These are phyloP conservation scores for Septoria petroselini DNA, from an alignment of 2,329 filamentous ascomycete genomes.

Conservation along the genomic window DNA sequence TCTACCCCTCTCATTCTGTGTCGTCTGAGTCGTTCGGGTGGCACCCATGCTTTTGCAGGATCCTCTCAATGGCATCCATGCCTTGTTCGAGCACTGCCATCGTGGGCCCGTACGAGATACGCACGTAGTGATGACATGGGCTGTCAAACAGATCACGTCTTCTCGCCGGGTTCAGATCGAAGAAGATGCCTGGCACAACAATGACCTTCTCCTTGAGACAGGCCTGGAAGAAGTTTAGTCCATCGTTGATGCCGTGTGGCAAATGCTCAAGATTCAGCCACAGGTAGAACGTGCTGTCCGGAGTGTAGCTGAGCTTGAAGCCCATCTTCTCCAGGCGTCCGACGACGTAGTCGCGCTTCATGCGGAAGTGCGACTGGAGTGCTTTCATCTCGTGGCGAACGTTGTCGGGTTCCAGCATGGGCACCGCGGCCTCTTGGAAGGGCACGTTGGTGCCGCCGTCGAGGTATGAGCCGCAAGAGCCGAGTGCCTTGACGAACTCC, in stretches of 20 bases:
- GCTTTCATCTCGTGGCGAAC: constrained; percentile 85
- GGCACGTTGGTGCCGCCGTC: constrained; percentile 93
- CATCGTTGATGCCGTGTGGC: constrained; percentile 81
- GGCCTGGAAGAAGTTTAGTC: constrained; percentile 94
- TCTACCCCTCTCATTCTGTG: too few species aligned
- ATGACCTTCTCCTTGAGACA: constrained; percentile 93
- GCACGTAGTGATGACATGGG: constrained; percentile 86
- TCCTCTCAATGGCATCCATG: constrained; percentile 78
- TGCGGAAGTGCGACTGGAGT: constrained; percentile 83
- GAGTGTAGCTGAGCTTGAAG: constrained; percentile 74
- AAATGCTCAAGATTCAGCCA: constrained; percentile 67
- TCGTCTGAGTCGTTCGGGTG: constrained; percentile 1
- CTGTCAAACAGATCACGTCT: constrained; percentile 89
- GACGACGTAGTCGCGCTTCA: constrained; percentile 90
- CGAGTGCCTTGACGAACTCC: constrained; percentile 91
- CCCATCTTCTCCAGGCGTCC: constrained; percentile 77
- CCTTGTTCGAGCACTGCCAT: constrained; percentile 77
- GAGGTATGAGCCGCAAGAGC: constrained; percentile 87
- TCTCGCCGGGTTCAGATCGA: constrained; percentile 88
- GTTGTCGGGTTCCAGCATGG: constrained; percentile 83
- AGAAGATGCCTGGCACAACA: constrained; percentile 96
- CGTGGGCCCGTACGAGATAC: constrained; percentile 77
- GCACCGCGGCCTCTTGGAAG: constrained; percentile 89
- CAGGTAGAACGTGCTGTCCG: constrained; percentile 92
- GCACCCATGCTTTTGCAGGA: constrained; percentile 62